Percentiles rank a stretch among this genome's conserved stretches.
Conservation (phyloP, 495 filamentous ascomycete species). For the Darksidea phi region DNA sequence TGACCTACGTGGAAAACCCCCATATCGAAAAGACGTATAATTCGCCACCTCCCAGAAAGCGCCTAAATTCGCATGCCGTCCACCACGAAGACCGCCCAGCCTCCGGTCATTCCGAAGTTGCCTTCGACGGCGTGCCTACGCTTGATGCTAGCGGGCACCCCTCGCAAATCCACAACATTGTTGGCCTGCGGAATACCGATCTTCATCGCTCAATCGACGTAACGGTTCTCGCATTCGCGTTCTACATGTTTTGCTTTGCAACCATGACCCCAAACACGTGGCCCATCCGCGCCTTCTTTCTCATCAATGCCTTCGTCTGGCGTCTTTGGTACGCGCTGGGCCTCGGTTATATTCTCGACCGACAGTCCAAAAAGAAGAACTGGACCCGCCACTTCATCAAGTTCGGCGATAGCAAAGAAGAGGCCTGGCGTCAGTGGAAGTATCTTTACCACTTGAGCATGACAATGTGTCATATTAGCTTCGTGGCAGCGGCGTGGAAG, state of each 20-base stretch:
- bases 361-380: slow-evolving; percentile 82
- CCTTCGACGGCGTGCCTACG: slow-evolving; percentile 24
- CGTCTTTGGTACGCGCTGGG: slow-evolving; percentile 91
- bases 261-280: slow-evolving; percentile 74
- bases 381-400: slow-evolving; percentile 98
- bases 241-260: slow-evolving; percentile 71
- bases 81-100: slow-evolving; percentile 33
- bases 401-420: slow-evolving; percentile 81
- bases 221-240: slow-evolving; percentile 68
- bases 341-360: slow-evolving; percentile 77
- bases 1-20: slow-evolving; percentile 86
- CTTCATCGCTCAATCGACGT: slow-evolving; percentile 81
- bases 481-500: slow-evolving; percentile 92
- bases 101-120: slow-evolving; percentile 34
- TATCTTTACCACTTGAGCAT: slow-evolving; percentile 90
- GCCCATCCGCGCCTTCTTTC: slow-evolving; percentile 71
- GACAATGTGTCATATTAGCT: slow-evolving; percentile 81
- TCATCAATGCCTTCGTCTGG: slow-evolving; percentile 76
- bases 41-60: slow-evolving; percentile 64
- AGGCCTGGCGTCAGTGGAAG: slow-evolving; percentile 98
- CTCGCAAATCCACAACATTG: slow-evolving; percentile 70
- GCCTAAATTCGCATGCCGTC: slow-evolving; percentile 16
- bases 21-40: slow-evolving; percentile 99
- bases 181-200: slow-evolving; percentile 82
- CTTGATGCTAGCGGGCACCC: slow-evolving; percentile 50